Conservation (phyloP, 257 asterid species). For the Petunia axillaris region DNA sequence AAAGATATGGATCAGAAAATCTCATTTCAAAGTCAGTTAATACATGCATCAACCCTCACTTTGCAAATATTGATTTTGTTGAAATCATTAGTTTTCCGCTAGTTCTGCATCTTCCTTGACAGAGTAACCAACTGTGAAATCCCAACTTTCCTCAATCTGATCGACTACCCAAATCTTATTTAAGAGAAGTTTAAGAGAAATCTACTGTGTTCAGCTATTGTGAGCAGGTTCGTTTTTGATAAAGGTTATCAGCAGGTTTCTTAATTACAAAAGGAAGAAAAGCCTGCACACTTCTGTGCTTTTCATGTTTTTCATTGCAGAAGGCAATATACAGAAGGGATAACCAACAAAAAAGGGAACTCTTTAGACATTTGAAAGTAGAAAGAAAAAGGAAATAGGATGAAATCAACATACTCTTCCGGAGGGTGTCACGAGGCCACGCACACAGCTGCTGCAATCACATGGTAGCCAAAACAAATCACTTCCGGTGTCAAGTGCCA, state of each 20-base stretch:
- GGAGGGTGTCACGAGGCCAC: slow-evolving; percentile 46
- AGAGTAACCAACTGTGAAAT: background rate
- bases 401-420: slow-evolving; percentile 51
- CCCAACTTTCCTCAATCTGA: too few relatives aligned
- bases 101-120: slow-evolving; percentile 12
- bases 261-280: slow-evolving; percentile 10
- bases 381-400: slow-evolving; percentile 1
- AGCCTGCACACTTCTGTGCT: slow-evolving; percentile 4
- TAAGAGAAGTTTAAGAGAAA: slow-evolving; percentile 10
- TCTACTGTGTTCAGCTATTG: background rate
- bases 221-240: background rate
- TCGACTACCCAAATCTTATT: too few relatives aligned
- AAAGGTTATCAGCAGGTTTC: background rate
- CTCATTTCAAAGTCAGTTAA: background rate
- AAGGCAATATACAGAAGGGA: slow-evolving; percentile 2
- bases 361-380: slow-evolving; percentile 9
- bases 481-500: slow-evolving; percentile 98
- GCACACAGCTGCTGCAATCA: slow-evolving; percentile 65
- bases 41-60: slow-evolving; percentile 10
- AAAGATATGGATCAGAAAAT: slow-evolving; percentile 5
- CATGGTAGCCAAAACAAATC: slow-evolving; percentile 98
- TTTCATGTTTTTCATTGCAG: slow-evolving; percentile 1
- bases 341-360: background rate
- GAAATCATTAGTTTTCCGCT: background rate
- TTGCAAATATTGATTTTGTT: slow-evolving; percentile 1